phyloP scores from a whole-genome alignment of 2,329 filamentous ascomycete species.

The Monilinia fructigena region DNA sequence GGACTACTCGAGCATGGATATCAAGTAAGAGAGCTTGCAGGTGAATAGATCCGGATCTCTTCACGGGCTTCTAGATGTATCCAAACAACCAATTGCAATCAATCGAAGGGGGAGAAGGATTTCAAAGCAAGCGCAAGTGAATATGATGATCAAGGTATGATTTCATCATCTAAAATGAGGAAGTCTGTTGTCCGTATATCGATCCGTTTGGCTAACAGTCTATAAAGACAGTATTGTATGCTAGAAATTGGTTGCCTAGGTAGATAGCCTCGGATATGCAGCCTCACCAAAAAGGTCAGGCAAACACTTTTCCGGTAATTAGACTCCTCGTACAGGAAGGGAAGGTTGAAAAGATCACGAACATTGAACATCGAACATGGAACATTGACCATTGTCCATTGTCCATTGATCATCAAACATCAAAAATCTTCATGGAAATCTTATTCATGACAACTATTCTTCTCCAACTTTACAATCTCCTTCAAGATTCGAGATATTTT shows the following conservation, averaged over 20 bases:
- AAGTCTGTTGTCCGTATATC: too few relatives aligned
- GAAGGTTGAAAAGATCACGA: slow-evolving; percentile 3
- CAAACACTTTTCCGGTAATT: background rate
- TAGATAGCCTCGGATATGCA: slow-evolving; percentile 15
- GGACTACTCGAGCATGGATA: too few relatives aligned
- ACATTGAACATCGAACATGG: background rate
- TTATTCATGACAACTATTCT: too few relatives aligned
- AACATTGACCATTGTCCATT: background rate
- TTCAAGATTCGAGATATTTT: background rate
- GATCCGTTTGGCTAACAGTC: too few relatives aligned
- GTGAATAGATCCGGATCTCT: background rate
- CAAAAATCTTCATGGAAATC: too few relatives aligned
- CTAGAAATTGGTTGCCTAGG: too few relatives aligned
- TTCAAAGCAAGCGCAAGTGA: slow-evolving; percentile 5
- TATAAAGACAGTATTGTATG: too few relatives aligned
- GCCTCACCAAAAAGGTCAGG: slow-evolving; percentile 5
- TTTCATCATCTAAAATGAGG: background rate
- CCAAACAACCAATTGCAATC: background rate
- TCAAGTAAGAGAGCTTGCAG: too few relatives aligned
- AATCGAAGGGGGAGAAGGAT: background rate
- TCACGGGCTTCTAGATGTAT: background rate
- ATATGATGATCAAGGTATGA: background rate
- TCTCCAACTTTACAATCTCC: background rate
- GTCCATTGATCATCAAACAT: too few relatives aligned
- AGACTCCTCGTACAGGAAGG: background rate